phyloP scores from a whole-genome alignment of 2,329 filamentous ascomycete species.

The Fusarium verticillioides region DNA sequence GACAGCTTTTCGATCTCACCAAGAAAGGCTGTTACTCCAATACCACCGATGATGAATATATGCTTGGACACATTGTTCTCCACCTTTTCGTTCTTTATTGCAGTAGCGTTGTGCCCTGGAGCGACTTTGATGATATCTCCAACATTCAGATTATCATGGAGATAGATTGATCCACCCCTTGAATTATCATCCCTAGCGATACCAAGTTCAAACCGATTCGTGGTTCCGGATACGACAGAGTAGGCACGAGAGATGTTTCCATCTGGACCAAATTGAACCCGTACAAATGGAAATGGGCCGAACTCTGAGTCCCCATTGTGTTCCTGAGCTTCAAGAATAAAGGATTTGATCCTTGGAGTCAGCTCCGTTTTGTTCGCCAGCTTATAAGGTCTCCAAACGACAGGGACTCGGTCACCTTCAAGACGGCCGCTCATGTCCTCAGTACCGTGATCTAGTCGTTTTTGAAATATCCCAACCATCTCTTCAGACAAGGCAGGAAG shows the following conservation, averaged over 20 bases:
- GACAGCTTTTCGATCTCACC: neutral
- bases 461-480: slow-evolving; percentile 12
- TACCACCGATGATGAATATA: slow-evolving; percentile 22
- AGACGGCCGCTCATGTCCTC: slow-evolving; percentile 27
- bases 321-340: slow-evolving; percentile 4
- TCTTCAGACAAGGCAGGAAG: slow-evolving; percentile 15
- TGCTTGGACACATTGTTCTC: neutral
- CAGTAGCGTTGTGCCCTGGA: neutral
- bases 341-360: slow-evolving; percentile 14
- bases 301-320: neutral
- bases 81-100: fast-evolving
- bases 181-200: slow-evolving; percentile 17
- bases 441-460: slow-evolving; percentile 4
- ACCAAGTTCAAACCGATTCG: slow-evolving; percentile 1
- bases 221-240: slow-evolving; percentile 21
- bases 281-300: slow-evolving; percentile 12
- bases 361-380: slow-evolving; percentile 1
- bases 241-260: slow-evolving; percentile 16
- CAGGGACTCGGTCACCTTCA: slow-evolving; percentile 9
- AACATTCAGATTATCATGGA: neutral
- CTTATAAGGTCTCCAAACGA: slow-evolving; percentile 24
- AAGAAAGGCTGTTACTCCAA: slow-evolving; percentile 21
- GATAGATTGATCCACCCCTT: slow-evolving; percentile 19
- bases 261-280: slow-evolving; percentile 12
- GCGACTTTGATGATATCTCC: slow-evolving; percentile 21